Evolutionary conservation across 2,329 filamentous ascomycete species (phyloP), one percentile per base, ranked within the genome.

Genomic region (Zymoseptoria brevis): DNA sequence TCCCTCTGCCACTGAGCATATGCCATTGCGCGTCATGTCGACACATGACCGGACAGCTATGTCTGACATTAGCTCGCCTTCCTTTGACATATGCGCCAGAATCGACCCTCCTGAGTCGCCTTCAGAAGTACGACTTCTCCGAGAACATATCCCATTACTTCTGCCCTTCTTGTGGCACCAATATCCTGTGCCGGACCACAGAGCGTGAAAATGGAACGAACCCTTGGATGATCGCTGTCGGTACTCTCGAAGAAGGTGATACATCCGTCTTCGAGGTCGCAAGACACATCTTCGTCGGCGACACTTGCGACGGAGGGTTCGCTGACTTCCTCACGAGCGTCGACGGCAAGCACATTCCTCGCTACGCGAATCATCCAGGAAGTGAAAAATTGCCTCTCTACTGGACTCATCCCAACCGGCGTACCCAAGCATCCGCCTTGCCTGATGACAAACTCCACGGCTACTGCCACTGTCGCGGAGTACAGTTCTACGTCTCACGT

Each of bases 401-500:
- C 56, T 67, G 68, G 69, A 58, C 35, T 16, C 55, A 60, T 6
- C n/a, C 57, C 68, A 5, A 55, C 30, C 50, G 56, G 21, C n/a
- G 26, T 8, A 49, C 13, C 2, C 26, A 24, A 19, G n/a, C 16
- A 16, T 8, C 8, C 8, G 49, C 54, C 16, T 51, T 35, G 8
- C 50, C 49, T 13, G 55, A 56, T 22, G 62, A 64, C 49, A 60
- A 50, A 53, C 58, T 83, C 11, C 71, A 74, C 54, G 81, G 76
- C 4, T 72, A 72, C 62, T 85, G 82, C 64, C 77, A 80, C 64
- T 87, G 85, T 69, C 73, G 76, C 3, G 78, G 75, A 1, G 76
- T 87, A n/a, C 69, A 76, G n/a, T 83, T 87, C 68, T 75, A 74
- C 66, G 78, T 89, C 66, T 80, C 80, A 4, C 79, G 77, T 2